phyloP scores from a whole-genome alignment of 352 stramenopile species.

The Hyphochytrium catenoides region DNA sequence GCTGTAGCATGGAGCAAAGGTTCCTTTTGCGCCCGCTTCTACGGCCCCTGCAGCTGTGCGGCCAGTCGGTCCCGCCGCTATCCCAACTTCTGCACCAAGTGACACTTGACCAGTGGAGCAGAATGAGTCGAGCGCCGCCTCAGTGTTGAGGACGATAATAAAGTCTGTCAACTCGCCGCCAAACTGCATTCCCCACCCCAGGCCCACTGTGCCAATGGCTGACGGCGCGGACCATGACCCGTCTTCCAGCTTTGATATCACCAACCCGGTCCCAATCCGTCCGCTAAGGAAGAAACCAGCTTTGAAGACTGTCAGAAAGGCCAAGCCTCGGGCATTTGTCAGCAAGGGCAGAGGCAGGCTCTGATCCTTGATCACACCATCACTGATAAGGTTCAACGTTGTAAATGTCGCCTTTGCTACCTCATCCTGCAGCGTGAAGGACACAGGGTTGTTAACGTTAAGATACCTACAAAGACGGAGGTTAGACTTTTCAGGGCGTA shows the following conservation, averaged over 20 bases:
- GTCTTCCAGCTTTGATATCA: slow-evolving; percentile 69
- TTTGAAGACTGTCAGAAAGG: slow-evolving; percentile 77
- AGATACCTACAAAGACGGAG: too few relatives aligned
- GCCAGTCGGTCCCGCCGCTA: slow-evolving; percentile 68
- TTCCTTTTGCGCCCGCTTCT: slow-evolving; percentile 22
- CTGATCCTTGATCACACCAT: slow-evolving; percentile 62
- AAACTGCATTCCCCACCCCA: slow-evolving; percentile 68
- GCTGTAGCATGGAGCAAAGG: slow-evolving; percentile 61
- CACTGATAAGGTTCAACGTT: slow-evolving; percentile 69
- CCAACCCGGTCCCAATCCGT: slow-evolving; percentile 68
- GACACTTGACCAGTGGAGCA: slow-evolving; percentile 60
- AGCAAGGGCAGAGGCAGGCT: slow-evolving; percentile 65
- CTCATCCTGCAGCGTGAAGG: slow-evolving; percentile 67
- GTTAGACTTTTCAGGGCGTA: too few relatives aligned
- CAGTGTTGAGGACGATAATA: slow-evolving; percentile 77
- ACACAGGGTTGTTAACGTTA: too few relatives aligned
- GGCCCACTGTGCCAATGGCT: slow-evolving; percentile 68
- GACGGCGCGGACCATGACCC: slow-evolving; percentile 84
- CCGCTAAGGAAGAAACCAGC: slow-evolving; percentile 58
- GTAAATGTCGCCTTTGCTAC: slow-evolving; percentile 77
- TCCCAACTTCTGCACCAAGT: slow-evolving; percentile 60
- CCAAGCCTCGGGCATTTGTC: slow-evolving; percentile 62
- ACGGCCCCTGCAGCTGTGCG: slow-evolving; percentile 40
- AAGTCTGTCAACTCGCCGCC: slow-evolving; percentile 77
- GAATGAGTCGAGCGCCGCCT: slow-evolving; percentile 46